Conservation (phyloP, 441 rosid species). For the Brassica hybrid region DNA sequence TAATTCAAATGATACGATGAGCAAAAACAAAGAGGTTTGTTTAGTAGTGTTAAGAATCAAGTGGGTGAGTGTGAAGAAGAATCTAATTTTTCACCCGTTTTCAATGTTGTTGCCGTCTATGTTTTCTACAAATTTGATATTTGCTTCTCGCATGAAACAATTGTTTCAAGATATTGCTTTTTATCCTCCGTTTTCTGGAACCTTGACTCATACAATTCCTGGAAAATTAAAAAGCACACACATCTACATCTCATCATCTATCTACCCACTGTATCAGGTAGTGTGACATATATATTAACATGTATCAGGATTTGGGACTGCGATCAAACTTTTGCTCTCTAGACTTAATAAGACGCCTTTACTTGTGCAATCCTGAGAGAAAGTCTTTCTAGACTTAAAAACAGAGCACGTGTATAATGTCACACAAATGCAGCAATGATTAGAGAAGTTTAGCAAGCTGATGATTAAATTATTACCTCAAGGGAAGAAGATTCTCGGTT, state of each 20-base stretch:
- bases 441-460: background rate
- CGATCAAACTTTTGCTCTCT: background rate
- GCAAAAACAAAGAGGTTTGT: background rate
- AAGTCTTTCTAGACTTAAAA: background rate
- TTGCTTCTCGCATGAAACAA: background rate
- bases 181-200: background rate
- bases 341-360: background rate
- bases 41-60: background rate
- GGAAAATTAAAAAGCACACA: background rate
- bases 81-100: background rate
- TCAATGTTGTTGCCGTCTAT: background rate
- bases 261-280: background rate
- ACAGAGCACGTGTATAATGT: background rate
- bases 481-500: background rate
- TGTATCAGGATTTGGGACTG: background rate
- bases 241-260: background rate
- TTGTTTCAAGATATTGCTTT: background rate
- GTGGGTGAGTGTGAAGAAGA: too few species aligned
- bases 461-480: constrained; percentile 1
- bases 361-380: background rate
- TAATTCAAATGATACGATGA: constrained; percentile 57
- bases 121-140: background rate
- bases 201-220: background rate
- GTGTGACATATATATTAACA: background rate
- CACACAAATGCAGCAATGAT: background rate